Evolutionary conservation across 208 protist genomes (phyloP).

Genomic region (Leishmania martiniquensis): DNA sequence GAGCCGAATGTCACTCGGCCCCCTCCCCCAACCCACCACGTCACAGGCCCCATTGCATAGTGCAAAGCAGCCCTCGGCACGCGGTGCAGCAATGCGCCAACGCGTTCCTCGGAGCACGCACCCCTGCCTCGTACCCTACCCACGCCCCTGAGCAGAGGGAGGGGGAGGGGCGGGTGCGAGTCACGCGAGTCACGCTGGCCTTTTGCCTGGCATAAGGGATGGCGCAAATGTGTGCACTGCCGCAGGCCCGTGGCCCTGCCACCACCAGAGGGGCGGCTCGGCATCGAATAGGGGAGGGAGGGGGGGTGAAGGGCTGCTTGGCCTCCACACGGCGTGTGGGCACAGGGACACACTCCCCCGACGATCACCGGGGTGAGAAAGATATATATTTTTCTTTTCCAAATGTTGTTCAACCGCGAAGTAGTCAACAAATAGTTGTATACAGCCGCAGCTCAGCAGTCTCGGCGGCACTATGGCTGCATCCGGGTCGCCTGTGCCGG

Average conservation of each 20-base stretch:
- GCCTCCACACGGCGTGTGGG: neutral
- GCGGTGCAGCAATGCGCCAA: too few relatives aligned
- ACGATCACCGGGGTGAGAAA: neutral
- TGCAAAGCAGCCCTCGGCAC: too few relatives aligned
- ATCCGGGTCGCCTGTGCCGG: neutral
- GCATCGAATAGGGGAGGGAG: neutral
- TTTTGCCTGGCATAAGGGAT: neutral
- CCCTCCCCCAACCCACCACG: too few relatives aligned
- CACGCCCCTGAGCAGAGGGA: too few relatives aligned
- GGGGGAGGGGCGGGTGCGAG: neutral
- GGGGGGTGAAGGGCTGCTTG: neutral
- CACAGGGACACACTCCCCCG: neutral
- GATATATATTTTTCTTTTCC: neutral
- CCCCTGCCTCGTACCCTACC: neutral
- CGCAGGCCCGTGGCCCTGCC: neutral
- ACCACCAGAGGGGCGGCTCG: neutral
- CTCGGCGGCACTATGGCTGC: neutral
- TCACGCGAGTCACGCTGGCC: neutral
- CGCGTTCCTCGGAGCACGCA: too few relatives aligned
- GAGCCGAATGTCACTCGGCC: neutral
- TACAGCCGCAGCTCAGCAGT: neutral
- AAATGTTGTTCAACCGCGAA: neutral
- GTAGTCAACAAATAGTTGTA: neutral
- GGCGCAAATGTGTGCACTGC: neutral
- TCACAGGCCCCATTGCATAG: too few relatives aligned